phyloP scores from a whole-genome alignment of 106 monocot genomes.

The Hemerocallis citrina region DNA sequence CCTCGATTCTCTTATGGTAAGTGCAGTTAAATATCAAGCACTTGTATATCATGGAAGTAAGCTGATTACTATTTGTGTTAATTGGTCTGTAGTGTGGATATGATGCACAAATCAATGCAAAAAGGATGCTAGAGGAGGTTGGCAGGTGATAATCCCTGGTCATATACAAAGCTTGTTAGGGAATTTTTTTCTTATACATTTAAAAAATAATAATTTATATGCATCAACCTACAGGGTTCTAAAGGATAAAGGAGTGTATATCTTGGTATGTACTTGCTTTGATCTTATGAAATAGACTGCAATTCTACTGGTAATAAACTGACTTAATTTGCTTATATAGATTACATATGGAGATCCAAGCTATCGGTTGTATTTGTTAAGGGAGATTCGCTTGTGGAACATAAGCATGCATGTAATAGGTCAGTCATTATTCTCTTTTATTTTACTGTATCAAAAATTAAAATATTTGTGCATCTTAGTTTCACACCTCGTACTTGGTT shows the following conservation, averaged over 20 bases:
- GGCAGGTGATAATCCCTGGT: slow-evolving; percentile 40
- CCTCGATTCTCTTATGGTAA: slow-evolving; percentile 93
- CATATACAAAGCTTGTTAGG: not conserved
- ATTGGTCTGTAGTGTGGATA: slow-evolving; percentile 66
- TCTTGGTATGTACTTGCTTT: slow-evolving; percentile 51
- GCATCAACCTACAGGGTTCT: slow-evolving; percentile 46
- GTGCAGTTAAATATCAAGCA: slow-evolving; percentile 18
- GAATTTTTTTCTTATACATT: not conserved
- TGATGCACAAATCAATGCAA: slow-evolving; percentile 63
- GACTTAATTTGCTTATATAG: slow-evolving; percentile 26
- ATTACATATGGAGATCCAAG: slow-evolving; percentile 98
- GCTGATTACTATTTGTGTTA: slow-evolving; percentile 13
- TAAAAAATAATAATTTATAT: not conserved
- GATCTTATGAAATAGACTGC: not conserved
- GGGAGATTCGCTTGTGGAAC: slow-evolving; percentile 44
- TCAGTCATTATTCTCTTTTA: slow-evolving; percentile 8
- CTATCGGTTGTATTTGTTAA: slow-evolving; percentile 63
- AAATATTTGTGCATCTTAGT: not conserved
- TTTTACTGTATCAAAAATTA: not conserved
- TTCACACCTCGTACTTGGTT: no score
- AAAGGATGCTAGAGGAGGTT: slow-evolving; percentile 84
- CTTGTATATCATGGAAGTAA: slow-evolving; percentile 6
- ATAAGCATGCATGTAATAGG: slow-evolving; percentile 86
- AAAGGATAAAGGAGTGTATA: slow-evolving; percentile 84
- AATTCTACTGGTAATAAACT: not conserved